Evolutionary conservation across 202 grass and related monocot genomes (phyloP).

Genomic region (Bolboschoenoplectus hybrid): DNA sequence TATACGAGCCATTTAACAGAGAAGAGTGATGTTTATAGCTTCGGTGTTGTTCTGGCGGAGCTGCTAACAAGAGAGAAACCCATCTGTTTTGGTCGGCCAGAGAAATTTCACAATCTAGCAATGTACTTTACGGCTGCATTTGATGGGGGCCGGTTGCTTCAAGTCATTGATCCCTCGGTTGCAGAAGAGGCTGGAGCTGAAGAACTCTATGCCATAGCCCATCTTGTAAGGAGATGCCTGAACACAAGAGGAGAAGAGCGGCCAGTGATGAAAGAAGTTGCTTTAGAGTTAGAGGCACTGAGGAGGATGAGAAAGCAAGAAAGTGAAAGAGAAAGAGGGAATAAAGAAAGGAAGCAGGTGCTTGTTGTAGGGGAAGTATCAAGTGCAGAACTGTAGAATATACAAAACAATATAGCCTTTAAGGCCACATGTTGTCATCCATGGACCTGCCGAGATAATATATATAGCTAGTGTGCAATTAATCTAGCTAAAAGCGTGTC

Average conservation of each 20-base stretch:
- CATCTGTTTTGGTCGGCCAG: neutral
- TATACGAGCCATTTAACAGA: conserved; percentile 66
- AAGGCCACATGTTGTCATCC: conserved; percentile 36
- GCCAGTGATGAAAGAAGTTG: conserved; percentile 51
- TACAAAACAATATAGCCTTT: conserved; percentile 42
- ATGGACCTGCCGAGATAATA: conserved; percentile 37
- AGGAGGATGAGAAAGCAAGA: conserved; percentile 27
- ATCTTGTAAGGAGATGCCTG: conserved; percentile 60
- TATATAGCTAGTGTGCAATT: neutral
- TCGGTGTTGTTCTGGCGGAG: conserved; percentile 40
- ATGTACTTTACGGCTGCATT: neutral
- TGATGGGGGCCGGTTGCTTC: neutral
- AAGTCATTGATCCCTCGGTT: conserved; percentile 41
- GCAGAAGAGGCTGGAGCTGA: conserved; percentile 49
- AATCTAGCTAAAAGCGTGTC: neutral
- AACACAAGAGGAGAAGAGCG: conserved; percentile 57
- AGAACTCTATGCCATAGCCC: conserved; percentile 40
- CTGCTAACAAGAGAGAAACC: conserved; percentile 33
- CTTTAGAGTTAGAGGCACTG: conserved; percentile 44
- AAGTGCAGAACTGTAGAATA: conserved; percentile 32
- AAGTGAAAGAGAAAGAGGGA: neutral
- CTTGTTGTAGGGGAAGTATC: neutral
- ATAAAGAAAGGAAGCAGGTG: neutral
- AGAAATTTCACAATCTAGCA: neutral
- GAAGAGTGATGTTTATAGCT: conserved; percentile 77